Base-by-base conservation (phyloP, 139 green algal genomes). In the Chlamydomonas schloesseri region DNA sequence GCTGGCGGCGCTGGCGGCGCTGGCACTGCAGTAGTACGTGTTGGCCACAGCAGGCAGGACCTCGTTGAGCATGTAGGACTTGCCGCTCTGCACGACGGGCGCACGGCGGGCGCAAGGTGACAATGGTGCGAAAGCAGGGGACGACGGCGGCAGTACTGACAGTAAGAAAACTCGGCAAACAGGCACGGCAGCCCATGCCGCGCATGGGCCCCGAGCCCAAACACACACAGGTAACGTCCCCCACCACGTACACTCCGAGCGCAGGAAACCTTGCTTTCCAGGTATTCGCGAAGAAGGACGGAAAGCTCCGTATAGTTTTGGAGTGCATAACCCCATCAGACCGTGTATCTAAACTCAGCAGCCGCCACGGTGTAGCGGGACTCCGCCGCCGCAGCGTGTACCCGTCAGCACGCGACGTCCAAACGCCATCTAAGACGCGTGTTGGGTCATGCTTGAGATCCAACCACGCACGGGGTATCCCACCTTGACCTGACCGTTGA, bases 41-140 rank as follows among this genome's bases (percentile, higher is more conserved):
- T 37, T 58, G 76, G 76, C 76, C 76, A 83, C 29, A n/a, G 76
- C 76, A 46, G 76, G 76, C 34, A 83, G 36, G 58, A 83, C 60
- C 36, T 73, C 14, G 76, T 72, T 83, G 58, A 83, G 76, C 58
- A 72, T n/a, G 60, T 55, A 83, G 58, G 76, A 83, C 76, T 83
- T 83, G 76, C 76, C 76, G 36, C 4, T 69, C 76, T 83, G 76
- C 60, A 67, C 24, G 15, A 73, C 50, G 50, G 42, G 50, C 47
- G 73, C 50, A 80, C 47, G 60, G 29, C n/a, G 58, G 58, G 58
- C 58, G 60, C 37, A 69, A 80, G 47, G 20, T 29, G 15, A 55
- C 31, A 69, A 33, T 31, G 13, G 26, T 31, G 23, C 28, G 24
- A 18, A 33, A 20, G 62, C 62, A 34, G 13, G 24, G 26, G 11